Conservation (phyloP, 1,139 yeast genomes). For the Candida smagusa region DNA sequence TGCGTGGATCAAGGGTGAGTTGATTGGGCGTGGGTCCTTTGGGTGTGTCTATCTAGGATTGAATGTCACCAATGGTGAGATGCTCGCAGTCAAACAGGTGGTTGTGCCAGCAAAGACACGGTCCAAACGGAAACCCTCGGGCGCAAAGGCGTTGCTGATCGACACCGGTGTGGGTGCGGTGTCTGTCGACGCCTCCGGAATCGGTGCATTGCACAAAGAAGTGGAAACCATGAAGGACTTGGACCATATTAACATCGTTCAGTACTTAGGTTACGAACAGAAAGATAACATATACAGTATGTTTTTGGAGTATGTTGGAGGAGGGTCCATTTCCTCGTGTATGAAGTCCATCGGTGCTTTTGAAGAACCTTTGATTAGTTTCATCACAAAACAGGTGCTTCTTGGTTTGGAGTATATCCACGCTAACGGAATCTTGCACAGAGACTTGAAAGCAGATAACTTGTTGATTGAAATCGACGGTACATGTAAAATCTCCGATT, state of each 20-base stretch:
- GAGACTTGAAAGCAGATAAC: constrained; percentile 96
- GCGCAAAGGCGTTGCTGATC: constrained; percentile 1
- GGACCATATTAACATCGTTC: constrained; percentile 92
- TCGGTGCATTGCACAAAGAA: constrained; percentile 84
- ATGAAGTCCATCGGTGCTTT: constrained; percentile 81
- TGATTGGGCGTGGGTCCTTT: constrained; percentile 95
- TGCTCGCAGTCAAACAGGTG: constrained; percentile 98
- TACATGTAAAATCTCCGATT: constrained; percentile 92
- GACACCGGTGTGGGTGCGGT: constrained; percentile 3
- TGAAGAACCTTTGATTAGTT: constrained; percentile 72
- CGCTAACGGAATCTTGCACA: constrained; percentile 80
- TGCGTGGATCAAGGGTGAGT: constrained; percentile 97
- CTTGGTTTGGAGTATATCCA: constrained; percentile 85
- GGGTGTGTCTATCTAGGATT: constrained; percentile 93
- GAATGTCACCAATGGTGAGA: constrained; percentile 95
- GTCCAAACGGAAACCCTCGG: constrained; percentile 9
- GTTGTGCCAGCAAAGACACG: constrained; percentile 51
- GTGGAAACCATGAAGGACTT: constrained; percentile 92
- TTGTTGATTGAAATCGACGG: constrained; percentile 87
- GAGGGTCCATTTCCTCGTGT: constrained; percentile 92
- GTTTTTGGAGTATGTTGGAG: constrained; percentile 94
- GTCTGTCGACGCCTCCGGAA: constrained; percentile 30
- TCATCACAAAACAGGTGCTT: constrained; percentile 75
- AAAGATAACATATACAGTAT: constrained; percentile 73
- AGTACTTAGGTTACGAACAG: constrained; percentile 89